Conservation (phyloP, 441 rosid species). For the Brassica balearica region DNA sequence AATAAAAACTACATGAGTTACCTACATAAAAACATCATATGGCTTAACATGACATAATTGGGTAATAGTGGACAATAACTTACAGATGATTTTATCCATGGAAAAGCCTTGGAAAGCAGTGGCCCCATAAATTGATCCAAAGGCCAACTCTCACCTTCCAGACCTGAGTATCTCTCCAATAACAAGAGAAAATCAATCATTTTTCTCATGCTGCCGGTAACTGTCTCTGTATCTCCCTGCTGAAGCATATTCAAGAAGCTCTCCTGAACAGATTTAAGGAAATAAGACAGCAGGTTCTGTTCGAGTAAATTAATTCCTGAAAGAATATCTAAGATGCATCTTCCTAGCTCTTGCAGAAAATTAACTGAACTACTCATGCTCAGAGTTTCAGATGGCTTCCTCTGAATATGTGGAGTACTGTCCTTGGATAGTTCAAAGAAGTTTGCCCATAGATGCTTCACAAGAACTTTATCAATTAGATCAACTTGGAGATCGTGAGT, state of each 20-base stretch:
- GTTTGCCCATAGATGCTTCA: conserved; percentile 85
- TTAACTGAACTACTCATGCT: conserved; percentile 47
- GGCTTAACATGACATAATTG: conserved; percentile 11
- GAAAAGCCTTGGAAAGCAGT: conserved; percentile 67
- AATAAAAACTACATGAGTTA: conserved; percentile 26
- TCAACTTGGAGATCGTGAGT: conserved; percentile 55
- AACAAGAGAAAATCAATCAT: conserved; percentile 66
- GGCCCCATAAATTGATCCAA: conserved; percentile 75
- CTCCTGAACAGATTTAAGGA: conserved; percentile 64
- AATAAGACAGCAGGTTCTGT: conserved; percentile 60
- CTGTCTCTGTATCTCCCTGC: conserved; percentile 50
- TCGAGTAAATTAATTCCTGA: conserved; percentile 61
- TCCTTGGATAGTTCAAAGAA: conserved; percentile 49
- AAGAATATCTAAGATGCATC: conserved; percentile 79
- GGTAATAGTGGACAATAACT: conserved; percentile 50
- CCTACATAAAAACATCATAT: background rate
- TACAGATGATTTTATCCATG: conserved; percentile 75
- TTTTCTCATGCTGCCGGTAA: conserved; percentile 53
- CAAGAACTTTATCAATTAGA: conserved; percentile 67
- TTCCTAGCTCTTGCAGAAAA: conserved; percentile 76
- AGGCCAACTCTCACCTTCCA: conserved; percentile 80
- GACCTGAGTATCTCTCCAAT: conserved; percentile 55
- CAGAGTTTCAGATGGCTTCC: conserved; percentile 48
- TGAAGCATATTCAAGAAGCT: conserved; percentile 58
- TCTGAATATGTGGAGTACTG: conserved; percentile 41